Evolutionary conservation across 441 rosid genomes (phyloP), one percentile per base, ranked within the genome.

Genomic region (Arabidopsis hybrid): DNA sequence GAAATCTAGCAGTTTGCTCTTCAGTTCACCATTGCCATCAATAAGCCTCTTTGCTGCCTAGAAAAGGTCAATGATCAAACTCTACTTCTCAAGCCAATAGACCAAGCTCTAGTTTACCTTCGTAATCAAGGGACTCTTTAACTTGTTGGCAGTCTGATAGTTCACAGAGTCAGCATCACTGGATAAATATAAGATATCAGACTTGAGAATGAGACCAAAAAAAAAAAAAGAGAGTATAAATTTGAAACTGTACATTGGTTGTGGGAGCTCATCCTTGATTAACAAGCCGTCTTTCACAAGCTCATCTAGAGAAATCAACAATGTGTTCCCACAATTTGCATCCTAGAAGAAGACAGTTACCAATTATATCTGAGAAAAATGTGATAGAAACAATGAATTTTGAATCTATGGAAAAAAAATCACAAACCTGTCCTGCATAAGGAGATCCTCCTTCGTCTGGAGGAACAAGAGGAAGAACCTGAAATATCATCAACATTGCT

Each of bases 391-490:
- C 7, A 16, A 51, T 53, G 53, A 59, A 26, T 61, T 39, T 38
- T 4, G 1, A 47, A 39, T 59, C 32, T n/a, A 72, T 35, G 8
- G 50, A 21, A 21, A 21, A 47, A 39, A 3, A 29, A 5, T 17
- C 14, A 60, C 61, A 73, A 65, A 92, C 99, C 98, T 91, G 88
- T 31, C 99, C 98, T 14, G 97, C 83, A 83, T 95, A 92, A 3
- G 99, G 97, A 53, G 95, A 95, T 47, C 97, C 97, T 62, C 74
- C 88, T 64, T 81, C 90, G 56, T 87, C 96, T 9, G 97, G 96
- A 43, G 99, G 98, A 80, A 92, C 99, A 16, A 95, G 94, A 75
- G 99, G 97, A 73, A 95, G 93, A 63, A 95, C 99, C 99, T 94
- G 83, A 38, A 2, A 29, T 29, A 29, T 29, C 32, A 29, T 29